A percentile compares a stretch with the other conserved stretches of the same genome.
These are phyloP conservation scores for Skeletonema marinoi DNA, from an alignment of 108 stramenopile genomes.

Conservation along the genomic window DNA sequence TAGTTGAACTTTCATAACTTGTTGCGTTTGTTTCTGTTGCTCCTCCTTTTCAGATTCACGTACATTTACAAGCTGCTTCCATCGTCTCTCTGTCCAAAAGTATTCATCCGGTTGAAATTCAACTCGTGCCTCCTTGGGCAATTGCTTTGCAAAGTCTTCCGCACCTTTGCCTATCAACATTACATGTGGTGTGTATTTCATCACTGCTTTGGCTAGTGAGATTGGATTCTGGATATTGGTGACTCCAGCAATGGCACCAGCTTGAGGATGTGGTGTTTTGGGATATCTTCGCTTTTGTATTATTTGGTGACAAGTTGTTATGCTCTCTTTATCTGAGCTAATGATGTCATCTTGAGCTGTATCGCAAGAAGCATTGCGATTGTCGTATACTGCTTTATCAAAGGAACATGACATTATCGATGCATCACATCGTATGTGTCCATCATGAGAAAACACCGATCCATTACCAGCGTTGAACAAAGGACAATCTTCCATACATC, in stretches of 20 bases:
- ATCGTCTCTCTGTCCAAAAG: conserved; percentile 41
- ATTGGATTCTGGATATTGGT: conserved; percentile 35
- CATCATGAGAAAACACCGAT: conserved; percentile 30
- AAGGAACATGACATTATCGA: conserved; percentile 38
- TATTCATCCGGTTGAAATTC: conserved; percentile 26
- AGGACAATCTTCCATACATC: conserved; percentile 32
- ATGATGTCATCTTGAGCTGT: neutral
- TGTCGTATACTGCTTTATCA: neutral
- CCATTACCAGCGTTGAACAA: conserved; percentile 42
- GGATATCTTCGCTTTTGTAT: conserved; percentile 20
- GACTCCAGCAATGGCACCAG: conserved; percentile 34
- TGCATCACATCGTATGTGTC: conserved; percentile 35
- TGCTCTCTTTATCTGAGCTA: neutral
- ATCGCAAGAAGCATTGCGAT: neutral
- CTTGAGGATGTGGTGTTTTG: conserved; percentile 20
- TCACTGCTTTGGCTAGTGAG: conserved; percentile 28
- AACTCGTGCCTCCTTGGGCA: conserved; percentile 14
- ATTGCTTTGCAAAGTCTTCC: conserved; percentile 23
- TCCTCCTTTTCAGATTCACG: conserved; percentile 5
- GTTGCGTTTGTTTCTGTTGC: neutral
- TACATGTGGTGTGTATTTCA: conserved; percentile 34
- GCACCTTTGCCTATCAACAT: conserved; percentile 40
- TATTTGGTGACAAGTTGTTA: conserved; percentile 10
- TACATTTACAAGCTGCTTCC: conserved; percentile 17
- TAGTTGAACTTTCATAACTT: conserved; percentile 30